Evolutionary conservation across 345 rosid genomes (phyloP).

Genomic region (Barbarea vulgaris): DNA sequence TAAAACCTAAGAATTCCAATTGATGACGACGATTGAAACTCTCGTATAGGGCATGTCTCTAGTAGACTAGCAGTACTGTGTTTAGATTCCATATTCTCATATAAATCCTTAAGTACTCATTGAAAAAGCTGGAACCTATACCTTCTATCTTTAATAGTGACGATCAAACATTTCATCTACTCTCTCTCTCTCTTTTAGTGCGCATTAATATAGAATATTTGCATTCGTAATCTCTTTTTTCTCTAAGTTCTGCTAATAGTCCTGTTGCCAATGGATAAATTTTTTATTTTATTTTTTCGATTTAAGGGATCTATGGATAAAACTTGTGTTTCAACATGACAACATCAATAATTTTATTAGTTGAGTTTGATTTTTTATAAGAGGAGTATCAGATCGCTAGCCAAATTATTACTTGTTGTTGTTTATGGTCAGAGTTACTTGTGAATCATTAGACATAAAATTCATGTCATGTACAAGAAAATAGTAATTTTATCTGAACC

Average conservation of each 20-base stretch:
- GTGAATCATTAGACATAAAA: background rate
- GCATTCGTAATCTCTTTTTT: background rate
- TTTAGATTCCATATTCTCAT: constrained; percentile 40
- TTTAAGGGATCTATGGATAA: background rate
- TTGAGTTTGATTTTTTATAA: background rate
- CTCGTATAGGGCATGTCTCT: constrained; percentile 22
- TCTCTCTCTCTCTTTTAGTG: constrained; percentile 32
- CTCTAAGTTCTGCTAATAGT: background rate
- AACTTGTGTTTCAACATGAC: background rate
- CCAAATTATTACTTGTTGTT: no score
- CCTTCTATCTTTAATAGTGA: constrained; percentile 41
- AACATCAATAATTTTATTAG: background rate
- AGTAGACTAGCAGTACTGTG: constrained; percentile 35
- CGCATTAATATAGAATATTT: constrained; percentile 22
- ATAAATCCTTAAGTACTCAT: constrained; percentile 40
- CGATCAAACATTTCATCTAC: constrained; percentile 22
- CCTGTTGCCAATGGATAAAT: background rate
- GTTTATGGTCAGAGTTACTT: background rate
- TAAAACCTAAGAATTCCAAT: constrained; percentile 20
- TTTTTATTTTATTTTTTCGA: background rate
- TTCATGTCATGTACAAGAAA: background rate
- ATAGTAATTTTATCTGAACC: background rate
- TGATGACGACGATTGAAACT: constrained; percentile 19
- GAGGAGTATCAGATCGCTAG: background rate
- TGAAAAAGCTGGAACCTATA: constrained; percentile 33